Percentiles rank a stretch among this genome's conserved stretches.
phyloP scores from a whole-genome alignment of 176 grass and related monocot species.

The Carex cristatella region DNA sequence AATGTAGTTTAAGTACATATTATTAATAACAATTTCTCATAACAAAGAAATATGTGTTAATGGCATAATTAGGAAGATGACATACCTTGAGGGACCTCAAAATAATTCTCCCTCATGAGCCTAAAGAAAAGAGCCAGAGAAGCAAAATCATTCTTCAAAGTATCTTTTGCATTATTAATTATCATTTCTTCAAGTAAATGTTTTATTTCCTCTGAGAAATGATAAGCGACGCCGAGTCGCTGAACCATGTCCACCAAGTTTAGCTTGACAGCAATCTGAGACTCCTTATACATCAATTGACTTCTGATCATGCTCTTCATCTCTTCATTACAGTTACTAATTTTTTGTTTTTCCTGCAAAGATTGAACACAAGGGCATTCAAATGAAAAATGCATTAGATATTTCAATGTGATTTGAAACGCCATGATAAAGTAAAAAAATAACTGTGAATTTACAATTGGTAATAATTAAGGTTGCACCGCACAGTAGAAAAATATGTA shows the following conservation, averaged over 20 bases:
- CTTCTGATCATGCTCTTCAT: constrained; percentile 10
- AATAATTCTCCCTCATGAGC: constrained; percentile 27
- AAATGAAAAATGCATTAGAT: neutral
- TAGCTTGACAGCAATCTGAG: neutral
- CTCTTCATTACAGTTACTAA: neutral
- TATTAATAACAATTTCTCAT: neutral
- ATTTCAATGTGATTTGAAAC: neutral
- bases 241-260: constrained; percentile 31
- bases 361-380: neutral
- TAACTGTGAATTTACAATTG: neutral
- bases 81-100: constrained; percentile 32
- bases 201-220: constrained; percentile 39
- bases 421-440: neutral
- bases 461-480: no score
- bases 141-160: constrained; percentile 9
- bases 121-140: constrained; percentile 31
- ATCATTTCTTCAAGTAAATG: constrained; percentile 1
- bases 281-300: neutral
- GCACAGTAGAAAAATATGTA: neutral
- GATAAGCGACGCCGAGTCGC: constrained; percentile 35
- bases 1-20: neutral
- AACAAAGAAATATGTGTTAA: neutral
- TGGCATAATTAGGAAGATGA: neutral
- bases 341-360: neutral
- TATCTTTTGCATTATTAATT: neutral